Conservation (phyloP, 2,329 filamentous ascomycete species). For the Colletotrichum incanum region DNA sequence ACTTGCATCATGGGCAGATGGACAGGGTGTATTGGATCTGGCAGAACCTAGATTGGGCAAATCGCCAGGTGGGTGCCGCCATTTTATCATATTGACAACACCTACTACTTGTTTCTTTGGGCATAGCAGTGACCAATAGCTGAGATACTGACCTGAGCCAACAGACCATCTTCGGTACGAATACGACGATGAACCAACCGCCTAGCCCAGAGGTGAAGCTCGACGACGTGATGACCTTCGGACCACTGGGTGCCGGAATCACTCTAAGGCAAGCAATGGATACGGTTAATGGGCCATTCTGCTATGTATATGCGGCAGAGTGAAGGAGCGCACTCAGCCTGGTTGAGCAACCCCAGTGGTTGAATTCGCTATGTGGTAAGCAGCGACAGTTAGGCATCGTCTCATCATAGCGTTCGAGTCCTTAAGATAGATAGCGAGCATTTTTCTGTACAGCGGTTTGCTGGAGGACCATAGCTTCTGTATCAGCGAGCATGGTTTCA, state of each 20-base stretch:
- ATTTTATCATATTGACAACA: background rate
- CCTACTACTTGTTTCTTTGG: background rate
- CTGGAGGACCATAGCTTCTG: background rate
- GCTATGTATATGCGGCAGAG: slow-evolving; percentile 57
- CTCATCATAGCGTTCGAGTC: background rate
- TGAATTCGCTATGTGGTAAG: too few relatives aligned
- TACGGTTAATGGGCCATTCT: slow-evolving; percentile 59
- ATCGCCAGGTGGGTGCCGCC: slow-evolving; percentile 49
- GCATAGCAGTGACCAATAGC: background rate
- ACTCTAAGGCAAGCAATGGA: slow-evolving; percentile 55
- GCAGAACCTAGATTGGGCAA: slow-evolving; percentile 61
- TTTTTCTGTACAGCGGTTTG: background rate
- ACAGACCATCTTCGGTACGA: slow-evolving; percentile 56
- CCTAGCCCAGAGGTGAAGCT: slow-evolving; percentile 59
- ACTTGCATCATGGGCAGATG: slow-evolving; percentile 61
- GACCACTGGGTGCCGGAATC: slow-evolving; percentile 52
- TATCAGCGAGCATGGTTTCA: background rate
- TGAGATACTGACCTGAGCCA: background rate
- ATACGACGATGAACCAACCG: slow-evolving; percentile 58
- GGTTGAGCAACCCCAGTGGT: background rate
- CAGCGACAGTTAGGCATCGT: background rate
- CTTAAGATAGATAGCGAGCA: background rate
- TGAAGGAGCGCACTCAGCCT: background rate
- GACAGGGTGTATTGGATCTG: slow-evolving; percentile 64
- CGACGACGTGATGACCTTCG: slow-evolving; percentile 54